Evolutionary conservation across 768 basidiomycete species (phyloP), one percentile per base, ranked within the genome.

Genomic region (Exsudoporus frostii): DNA sequence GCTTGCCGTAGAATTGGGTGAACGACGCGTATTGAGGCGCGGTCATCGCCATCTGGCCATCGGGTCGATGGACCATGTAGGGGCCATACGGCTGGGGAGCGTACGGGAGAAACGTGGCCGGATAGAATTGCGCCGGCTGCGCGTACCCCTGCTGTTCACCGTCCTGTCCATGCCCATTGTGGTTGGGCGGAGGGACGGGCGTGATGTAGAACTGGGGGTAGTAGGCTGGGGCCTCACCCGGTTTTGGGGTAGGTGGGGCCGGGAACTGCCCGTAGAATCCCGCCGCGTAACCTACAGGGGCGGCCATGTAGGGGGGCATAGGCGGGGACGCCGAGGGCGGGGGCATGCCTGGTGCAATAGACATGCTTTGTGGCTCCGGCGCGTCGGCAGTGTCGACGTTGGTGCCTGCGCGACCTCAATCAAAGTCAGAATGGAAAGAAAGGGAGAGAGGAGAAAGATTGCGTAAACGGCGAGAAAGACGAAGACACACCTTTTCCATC

Each of bases 401-500:
- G 76, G 65, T 78, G 74, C 77, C 79, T 79, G 79, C 77, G 76
- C 75, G 81, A 81, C 72, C 79, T 79, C 72, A 73, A 75, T 62
- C 61, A 73, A 68, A 71, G 77, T 76, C 72, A 76, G 75, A 74
- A 67, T 70, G 51, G 62, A 66, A 55, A 53, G 55, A 38, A 48
- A 45, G 19, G 24, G 45, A 45, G 34, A 13, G 32, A 33, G 25
- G 48, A 24, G 39, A 24, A 25, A 45, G 48, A 48, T 62, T 57
- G 58, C 45, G 51, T 54, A 51, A 52, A 56, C 44, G 57, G 56
- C 53, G 46, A 63, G 60, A 70, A 70, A 60, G 67, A 65, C 66
- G 47, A 58, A 67, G 57, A 71, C 84, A 72, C 67, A 90, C 88
- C 82, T 81, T 86, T 89, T 81, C 82, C 84, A 88, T 90, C 88